Conservation (phyloP, 208 protist species). For the Angomonas ambiguus region DNA sequence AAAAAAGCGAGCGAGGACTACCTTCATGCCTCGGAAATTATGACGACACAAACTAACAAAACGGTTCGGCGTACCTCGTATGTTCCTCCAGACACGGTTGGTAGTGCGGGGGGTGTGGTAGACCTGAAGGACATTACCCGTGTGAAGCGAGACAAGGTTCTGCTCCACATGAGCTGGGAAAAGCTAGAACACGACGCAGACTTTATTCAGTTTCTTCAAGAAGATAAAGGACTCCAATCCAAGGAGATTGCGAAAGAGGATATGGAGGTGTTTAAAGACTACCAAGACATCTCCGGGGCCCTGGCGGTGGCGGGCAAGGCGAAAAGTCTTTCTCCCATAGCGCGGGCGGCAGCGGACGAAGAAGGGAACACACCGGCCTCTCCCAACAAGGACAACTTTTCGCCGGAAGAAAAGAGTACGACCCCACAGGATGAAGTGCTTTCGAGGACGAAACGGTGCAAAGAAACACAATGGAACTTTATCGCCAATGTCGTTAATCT, state of each 20-base stretch:
- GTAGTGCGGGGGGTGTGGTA: not conserved
- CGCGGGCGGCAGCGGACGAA: not conserved
- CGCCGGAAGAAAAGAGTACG: too few species aligned
- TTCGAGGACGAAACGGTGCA: not conserved
- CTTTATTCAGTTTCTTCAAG: constrained; percentile 1
- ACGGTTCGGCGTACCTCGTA: not conserved
- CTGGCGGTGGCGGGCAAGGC: not conserved
- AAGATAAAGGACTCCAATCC: not conserved
- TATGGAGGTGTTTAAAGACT: not conserved
- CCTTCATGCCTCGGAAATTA: not conserved
- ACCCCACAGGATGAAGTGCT: not conserved
- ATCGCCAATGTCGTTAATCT: not conserved
- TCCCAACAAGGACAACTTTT: not conserved
- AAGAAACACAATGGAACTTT: constrained; percentile 1
- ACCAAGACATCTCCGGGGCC: not conserved
- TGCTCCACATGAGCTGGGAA: not conserved
- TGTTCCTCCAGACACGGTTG: not conserved
- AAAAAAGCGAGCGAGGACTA: not conserved
- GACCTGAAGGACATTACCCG: not conserved
- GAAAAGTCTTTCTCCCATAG: not conserved
- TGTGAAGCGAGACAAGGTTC: not conserved
- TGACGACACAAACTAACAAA: not conserved
- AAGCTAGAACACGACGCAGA: not conserved
- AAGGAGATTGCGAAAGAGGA: not conserved
- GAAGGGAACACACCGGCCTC: not conserved